These are phyloP conservation scores for Ganoderma resinaceum DNA, from an alignment of 1,284 basidiomycete genomes.

Conservation along the genomic window DNA sequence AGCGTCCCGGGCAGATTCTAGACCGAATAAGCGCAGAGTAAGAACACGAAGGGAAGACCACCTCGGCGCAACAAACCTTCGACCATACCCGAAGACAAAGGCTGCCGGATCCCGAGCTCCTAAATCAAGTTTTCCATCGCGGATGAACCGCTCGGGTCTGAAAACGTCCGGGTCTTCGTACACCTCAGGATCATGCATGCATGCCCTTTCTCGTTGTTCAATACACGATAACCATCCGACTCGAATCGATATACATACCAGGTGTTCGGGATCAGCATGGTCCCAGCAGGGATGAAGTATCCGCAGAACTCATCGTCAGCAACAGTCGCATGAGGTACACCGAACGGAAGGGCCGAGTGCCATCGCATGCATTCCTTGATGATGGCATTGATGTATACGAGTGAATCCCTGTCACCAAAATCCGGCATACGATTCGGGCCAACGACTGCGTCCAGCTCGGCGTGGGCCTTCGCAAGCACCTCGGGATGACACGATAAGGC, in stretches of 20 bases:
- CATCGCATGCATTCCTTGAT: constrained; percentile 22
- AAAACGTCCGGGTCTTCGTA: constrained; percentile 28
- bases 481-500: constrained; percentile 32
- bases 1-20: constrained; percentile 27
- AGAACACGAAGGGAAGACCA: background rate
- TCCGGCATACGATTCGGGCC: constrained; percentile 35
- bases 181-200: constrained; percentile 27
- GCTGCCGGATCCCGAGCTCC: constrained; percentile 13
- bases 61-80: constrained; percentile 6
- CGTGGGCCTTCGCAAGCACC: constrained; percentile 37
- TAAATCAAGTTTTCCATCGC: constrained; percentile 22
- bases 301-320: constrained; percentile 23
- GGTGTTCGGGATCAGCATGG: constrained; percentile 29
- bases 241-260: constrained; percentile 22
- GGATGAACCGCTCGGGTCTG: constrained; percentile 28
- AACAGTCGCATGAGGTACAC: constrained; percentile 14
- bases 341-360: constrained; percentile 12
- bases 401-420: constrained; percentile 21
- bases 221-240: no score
- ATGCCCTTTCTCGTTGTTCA: constrained; percentile 14
- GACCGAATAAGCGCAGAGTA: background rate
- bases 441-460: constrained; percentile 40
- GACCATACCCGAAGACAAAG: constrained; percentile 32
- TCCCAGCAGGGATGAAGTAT: constrained; percentile 33
- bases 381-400: constrained; percentile 28